Evolutionary conservation across 768 basidiomycete genomes (phyloP).

Genomic region (Hygrophorus russula): DNA sequence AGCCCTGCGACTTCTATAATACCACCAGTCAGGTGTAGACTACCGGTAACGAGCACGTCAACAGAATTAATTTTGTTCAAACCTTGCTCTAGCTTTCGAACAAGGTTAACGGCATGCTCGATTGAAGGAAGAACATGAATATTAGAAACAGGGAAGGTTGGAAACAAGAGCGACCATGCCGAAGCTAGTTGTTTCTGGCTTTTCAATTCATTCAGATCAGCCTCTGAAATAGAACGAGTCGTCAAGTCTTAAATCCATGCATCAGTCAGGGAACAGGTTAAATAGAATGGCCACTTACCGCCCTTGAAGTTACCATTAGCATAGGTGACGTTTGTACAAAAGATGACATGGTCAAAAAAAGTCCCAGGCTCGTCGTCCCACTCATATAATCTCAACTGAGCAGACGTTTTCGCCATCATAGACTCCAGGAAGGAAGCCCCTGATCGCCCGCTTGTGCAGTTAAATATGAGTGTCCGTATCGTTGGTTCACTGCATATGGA

Average conservation of each 20-base stretch:
- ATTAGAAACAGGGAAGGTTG: conserved; percentile 44
- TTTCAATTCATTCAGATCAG: conserved; percentile 53
- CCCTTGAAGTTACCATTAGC: conserved; percentile 82
- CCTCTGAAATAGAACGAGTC: conserved; percentile 48
- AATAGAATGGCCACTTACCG: conserved; percentile 33
- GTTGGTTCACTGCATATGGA: conserved; percentile 14
- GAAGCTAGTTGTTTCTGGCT: conserved; percentile 67
- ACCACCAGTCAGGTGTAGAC: conserved; percentile 89
- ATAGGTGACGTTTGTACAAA: conserved; percentile 96
- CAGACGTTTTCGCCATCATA: conserved; percentile 40
- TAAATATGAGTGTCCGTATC: conserved; percentile 73
- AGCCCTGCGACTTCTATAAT: conserved; percentile 85
- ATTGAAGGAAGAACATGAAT: conserved; percentile 81
- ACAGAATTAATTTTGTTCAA: conserved; percentile 13
- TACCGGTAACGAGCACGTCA: conserved; percentile 82
- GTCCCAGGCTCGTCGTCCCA: conserved; percentile 22
- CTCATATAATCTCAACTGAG: conserved; percentile 31
- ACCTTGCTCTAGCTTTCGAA: conserved; percentile 32
- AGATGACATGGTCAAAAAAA: conserved; percentile 82
- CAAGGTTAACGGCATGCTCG: conserved; percentile 71
- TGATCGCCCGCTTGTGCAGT: conserved; percentile 87
- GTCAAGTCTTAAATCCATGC: conserved; percentile 52
- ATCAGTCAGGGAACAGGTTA: neutral
- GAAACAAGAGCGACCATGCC: conserved; percentile 59
- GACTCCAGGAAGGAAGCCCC: conserved; percentile 58